Conservation (phyloP, 106 monocot species). For the Allium cepa region DNA sequence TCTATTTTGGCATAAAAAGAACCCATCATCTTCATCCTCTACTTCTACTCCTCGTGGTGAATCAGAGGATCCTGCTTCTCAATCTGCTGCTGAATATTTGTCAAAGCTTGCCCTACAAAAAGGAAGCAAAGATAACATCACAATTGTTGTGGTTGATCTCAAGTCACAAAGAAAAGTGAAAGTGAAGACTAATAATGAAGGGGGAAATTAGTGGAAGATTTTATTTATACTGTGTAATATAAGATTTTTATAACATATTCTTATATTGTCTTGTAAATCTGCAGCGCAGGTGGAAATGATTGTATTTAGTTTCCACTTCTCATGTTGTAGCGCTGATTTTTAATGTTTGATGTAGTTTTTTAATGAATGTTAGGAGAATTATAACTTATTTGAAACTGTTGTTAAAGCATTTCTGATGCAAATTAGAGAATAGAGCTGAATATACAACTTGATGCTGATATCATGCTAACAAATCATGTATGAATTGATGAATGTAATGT, state of each 20-base stretch:
- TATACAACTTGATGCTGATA: no score
- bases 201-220: background rate
- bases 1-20: conserved; percentile 63
- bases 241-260: background rate
- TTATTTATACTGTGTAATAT: background rate
- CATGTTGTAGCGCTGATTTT: background rate
- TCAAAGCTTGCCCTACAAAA: conserved; percentile 49
- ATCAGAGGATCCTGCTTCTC: conserved; percentile 38
- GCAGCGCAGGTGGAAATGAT: background rate
- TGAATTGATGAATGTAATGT: no score
- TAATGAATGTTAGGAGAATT: no score
- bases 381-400: no score
- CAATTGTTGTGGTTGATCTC: conserved; percentile 53
- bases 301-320: conserved; percentile 1
- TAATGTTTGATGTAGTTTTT: no score
- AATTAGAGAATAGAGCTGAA: no score
- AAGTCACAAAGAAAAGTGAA: conserved; percentile 57
- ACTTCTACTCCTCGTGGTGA: conserved; percentile 3
- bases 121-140: conserved; percentile 79
- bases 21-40: conserved; percentile 7
- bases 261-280: background rate
- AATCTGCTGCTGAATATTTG: conserved; percentile 63
- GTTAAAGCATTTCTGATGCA: no score
- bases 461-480: no score
- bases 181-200: conserved; percentile 9